Percentiles rank a stretch among this genome's conserved stretches.
phyloP scores from a whole-genome alignment of 305 asterid species.

The Ajuga reptans region DNA sequence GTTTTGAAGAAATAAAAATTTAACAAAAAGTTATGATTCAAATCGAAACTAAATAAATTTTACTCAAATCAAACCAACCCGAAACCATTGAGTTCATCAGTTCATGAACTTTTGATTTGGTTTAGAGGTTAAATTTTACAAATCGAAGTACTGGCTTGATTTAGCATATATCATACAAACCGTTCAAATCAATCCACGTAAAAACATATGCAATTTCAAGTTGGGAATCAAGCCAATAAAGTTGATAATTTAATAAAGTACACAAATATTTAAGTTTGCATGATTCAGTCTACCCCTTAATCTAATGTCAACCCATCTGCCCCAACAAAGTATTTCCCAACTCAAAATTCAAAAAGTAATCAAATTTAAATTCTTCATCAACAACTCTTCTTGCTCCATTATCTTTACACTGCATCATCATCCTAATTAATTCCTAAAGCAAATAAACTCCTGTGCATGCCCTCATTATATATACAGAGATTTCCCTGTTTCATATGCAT shows the following conservation, averaged over 20 bases:
- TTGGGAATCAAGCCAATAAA: background rate
- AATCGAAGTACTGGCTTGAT: too few species aligned
- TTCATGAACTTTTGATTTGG: too few species aligned
- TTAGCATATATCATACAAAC: too few species aligned
- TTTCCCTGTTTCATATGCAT: conserved; percentile 6
- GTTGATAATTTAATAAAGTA: background rate
- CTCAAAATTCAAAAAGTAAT: conserved; percentile 21
- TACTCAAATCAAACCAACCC: too few species aligned
- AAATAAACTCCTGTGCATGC: background rate
- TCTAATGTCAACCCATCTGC: conserved; percentile 28
- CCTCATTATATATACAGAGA: conserved; percentile 5
- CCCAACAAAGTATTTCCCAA: conserved; percentile 29
- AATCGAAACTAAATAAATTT: too few species aligned
- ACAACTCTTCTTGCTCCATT: conserved; percentile 56
- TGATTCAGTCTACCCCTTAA: conserved; percentile 12
- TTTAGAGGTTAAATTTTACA: too few species aligned
- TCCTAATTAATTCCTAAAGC: background rate
- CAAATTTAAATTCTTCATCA: conserved; percentile 22
- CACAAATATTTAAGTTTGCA: background rate
- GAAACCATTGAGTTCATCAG: too few species aligned
- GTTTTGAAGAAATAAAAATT: too few species aligned
- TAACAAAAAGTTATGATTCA: too few species aligned
- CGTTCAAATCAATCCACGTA: too few species aligned
- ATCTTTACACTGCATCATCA: conserved; percentile 23
- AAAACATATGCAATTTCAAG: background rate